Conservation (phyloP, 768 basidiomycete species). For the Lactifluus piperatus region DNA sequence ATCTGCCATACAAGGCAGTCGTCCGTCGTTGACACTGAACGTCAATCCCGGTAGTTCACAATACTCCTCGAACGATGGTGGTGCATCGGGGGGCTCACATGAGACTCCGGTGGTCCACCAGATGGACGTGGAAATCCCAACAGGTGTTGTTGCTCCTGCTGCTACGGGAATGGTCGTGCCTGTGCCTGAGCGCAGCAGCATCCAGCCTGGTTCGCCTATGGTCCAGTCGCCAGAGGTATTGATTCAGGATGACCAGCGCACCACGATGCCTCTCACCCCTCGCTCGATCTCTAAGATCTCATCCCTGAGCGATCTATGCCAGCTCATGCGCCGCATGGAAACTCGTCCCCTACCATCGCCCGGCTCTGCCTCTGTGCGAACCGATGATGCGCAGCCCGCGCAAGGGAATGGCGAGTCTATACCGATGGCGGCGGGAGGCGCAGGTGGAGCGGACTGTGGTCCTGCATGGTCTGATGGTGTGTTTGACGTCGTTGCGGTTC, state of each 20-base stretch:
- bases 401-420: background rate
- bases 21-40: constrained; percentile 8
- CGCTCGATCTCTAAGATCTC: constrained; percentile 15
- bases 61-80: background rate
- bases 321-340: constrained; percentile 14
- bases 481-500: constrained; percentile 57
- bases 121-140: background rate
- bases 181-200: too few species aligned
- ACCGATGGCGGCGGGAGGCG: background rate
- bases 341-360: background rate
- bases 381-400: background rate
- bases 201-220: background rate
- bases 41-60: background rate
- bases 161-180: background rate
- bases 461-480: constrained; percentile 46
- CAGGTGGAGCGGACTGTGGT: background rate
- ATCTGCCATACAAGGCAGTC: background rate
- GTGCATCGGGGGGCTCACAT: background rate
- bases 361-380: background rate
- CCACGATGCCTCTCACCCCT: constrained; percentile 7
- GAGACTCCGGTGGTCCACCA: background rate
- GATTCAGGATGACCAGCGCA: background rate
- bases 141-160: background rate
- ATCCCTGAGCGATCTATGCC: constrained; percentile 10
- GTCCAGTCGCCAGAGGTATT: background rate